These are phyloP conservation scores for Aspergillus uvarum DNA, from an alignment of 2,329 filamentous ascomycete species.

Conservation along the genomic window DNA sequence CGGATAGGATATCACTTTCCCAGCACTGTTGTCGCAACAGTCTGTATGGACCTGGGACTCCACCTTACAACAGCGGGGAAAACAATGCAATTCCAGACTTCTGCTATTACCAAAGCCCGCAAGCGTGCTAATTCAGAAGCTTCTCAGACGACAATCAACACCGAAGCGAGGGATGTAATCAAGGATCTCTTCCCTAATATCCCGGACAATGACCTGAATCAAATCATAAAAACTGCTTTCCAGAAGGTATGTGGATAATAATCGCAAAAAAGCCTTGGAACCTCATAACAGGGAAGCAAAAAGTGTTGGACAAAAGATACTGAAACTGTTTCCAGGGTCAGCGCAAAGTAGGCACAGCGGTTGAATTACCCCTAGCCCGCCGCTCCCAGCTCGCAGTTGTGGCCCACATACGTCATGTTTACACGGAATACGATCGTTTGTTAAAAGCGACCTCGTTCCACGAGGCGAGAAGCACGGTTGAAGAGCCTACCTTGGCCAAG, in stretches of 20 bases:
- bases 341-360: slow-evolving; percentile 58
- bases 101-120: slow-evolving; percentile 25
- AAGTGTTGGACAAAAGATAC: slow-evolving; percentile 13
- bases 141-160: slow-evolving; percentile 50
- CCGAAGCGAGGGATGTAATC: slow-evolving; percentile 59
- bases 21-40: slow-evolving; percentile 57
- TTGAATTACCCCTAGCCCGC: slow-evolving; percentile 54
- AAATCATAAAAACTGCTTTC: slow-evolving; percentile 62
- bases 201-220: slow-evolving; percentile 56
- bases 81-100: slow-evolving; percentile 41
- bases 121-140: slow-evolving; percentile 31
- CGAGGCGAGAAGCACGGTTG: slow-evolving; percentile 56
- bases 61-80: slow-evolving; percentile 50
- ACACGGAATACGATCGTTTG: slow-evolving; percentile 63
- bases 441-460: slow-evolving; percentile 54
- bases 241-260: slow-evolving; percentile 48
- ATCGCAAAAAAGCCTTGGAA: neutral
- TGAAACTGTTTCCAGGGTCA: slow-evolving; percentile 46
- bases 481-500: slow-evolving; percentile 56
- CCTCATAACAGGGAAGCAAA: neutral
- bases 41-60: slow-evolving; percentile 51
- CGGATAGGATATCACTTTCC: slow-evolving; percentile 65
- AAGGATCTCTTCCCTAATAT: slow-evolving; percentile 64
- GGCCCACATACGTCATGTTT: slow-evolving; percentile 61
- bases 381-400: slow-evolving; percentile 62